Percentiles rank a stretch among this genome's conserved stretches.
Conservation (phyloP, 2,329 filamentous ascomycete genomes). For the Cladorrhinum sp. region DNA sequence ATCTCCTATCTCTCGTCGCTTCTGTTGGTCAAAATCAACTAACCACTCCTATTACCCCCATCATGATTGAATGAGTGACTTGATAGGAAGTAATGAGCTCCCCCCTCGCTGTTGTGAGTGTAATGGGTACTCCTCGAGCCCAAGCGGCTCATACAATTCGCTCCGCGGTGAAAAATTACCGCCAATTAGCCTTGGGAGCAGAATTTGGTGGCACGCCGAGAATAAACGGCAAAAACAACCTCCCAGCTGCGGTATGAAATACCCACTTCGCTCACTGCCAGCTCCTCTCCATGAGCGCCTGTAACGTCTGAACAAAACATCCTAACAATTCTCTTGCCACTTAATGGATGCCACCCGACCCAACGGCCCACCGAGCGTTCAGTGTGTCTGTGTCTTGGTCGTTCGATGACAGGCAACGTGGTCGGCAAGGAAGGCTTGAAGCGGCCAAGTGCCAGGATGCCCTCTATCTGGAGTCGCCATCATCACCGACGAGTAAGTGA, state of each 20-base stretch:
- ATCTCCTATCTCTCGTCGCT: background rate
- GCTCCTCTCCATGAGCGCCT: conserved; percentile 8
- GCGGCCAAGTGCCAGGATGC: conserved; percentile 4
- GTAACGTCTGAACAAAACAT: conserved; percentile 13
- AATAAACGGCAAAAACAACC: background rate
- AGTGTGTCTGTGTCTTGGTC: background rate
- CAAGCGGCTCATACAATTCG: background rate
- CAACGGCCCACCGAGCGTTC: conserved; percentile 10
- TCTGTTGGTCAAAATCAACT: conserved; percentile 7
- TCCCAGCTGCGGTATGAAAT: background rate
- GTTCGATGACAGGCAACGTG: conserved; percentile 2
- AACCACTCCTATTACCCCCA: background rate
- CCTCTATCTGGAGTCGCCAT: background rate
- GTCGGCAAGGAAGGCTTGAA: background rate
- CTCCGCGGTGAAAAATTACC: background rate
- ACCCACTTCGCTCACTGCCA: conserved; percentile 1
- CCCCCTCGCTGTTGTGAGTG: background rate
- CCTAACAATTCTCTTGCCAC: conserved; percentile 18
- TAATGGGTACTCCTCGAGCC: background rate
- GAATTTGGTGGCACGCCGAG: background rate
- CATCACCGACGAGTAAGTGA: background rate
- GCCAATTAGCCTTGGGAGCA: background rate
- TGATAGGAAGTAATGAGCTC: conserved; percentile 2
- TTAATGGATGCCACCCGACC: conserved; percentile 10
- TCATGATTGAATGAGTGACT: conserved; percentile 10